phyloP scores from a whole-genome alignment of 257 asterid genomes.

The Solanum okadae region DNA sequence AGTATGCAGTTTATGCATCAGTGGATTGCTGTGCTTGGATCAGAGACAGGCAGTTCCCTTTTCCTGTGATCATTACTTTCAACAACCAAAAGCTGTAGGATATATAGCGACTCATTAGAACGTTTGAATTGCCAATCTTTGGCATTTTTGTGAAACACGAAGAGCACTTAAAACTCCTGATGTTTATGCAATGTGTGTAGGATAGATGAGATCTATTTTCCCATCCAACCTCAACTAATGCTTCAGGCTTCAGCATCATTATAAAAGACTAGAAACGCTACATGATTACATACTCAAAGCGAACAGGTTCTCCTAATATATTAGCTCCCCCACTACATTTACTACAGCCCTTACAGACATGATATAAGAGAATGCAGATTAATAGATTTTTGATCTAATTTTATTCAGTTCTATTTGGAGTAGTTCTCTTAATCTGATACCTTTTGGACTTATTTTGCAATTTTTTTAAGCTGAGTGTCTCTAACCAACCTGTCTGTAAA shows the following conservation, averaged over 20 bases:
- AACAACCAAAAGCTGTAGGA: background rate
- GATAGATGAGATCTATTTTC: background rate
- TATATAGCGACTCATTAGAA: background rate
- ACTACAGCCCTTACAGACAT: background rate
- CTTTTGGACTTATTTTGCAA: background rate
- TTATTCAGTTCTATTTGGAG: background rate
- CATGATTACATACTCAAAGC: conserved; percentile 55
- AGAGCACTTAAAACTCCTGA: background rate
- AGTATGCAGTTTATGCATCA: background rate
- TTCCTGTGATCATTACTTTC: background rate
- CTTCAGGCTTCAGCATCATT: background rate
- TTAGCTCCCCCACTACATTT: background rate
- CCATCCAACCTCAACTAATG: background rate
- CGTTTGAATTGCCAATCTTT: background rate
- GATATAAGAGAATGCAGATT: background rate
- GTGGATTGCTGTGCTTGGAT: background rate
- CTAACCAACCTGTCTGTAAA: background rate
- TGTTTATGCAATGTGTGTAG: background rate
- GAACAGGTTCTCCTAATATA: conserved; percentile 67
- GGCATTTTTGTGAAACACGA: background rate
- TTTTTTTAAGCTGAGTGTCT: background rate
- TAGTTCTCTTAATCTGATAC: background rate
- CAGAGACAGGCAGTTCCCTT: background rate
- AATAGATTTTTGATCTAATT: background rate
- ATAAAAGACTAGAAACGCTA: conserved; percentile 3